Base-by-base conservation (phyloP, 2,329 filamentous ascomycete species). In the Botrytis galanthina region DNA sequence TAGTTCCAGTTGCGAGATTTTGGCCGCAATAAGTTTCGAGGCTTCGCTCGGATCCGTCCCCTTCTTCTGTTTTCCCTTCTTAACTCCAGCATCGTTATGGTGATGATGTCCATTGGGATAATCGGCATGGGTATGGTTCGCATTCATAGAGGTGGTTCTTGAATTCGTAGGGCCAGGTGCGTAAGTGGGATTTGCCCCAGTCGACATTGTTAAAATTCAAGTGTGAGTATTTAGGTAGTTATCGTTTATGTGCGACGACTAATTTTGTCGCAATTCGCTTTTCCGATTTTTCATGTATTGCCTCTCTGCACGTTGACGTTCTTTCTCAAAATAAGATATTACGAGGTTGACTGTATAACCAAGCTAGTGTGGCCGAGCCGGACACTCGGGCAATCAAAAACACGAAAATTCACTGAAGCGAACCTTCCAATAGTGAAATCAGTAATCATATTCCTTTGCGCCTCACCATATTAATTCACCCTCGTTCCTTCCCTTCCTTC, bases 1-100 rank as follows among this genome's bases (percentile, higher is more conserved):
- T 76, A 94, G 92, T 83, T 99, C 96, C 74, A 99, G 86, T 84
- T 98, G 96, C 35, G 94, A 95, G 81, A 99, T 98, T 81, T 97
- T 94, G 75, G 95, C 94, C 76, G 95, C 92, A 70, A 99, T 89
- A 76, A 98, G 88, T 83, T 97, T 97, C 75, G 94, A 94, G 64
- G 95, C 94, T 83, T 98, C 96, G 79, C 90, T 93, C 32, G 93
- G 92, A 81, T 97, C 95, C 76, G 93, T 85, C 66, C 88, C 86
- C 84, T 97, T 97, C 85, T 97, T 97, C 78, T 87, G 89, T 85
- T 97, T 97, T 73, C 87, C 89, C 84, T 96, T 96, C 85, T 94
- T 96, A 73, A 88, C 84, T 63, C 87, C 84, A 79, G 84, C 75
- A 82, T 84, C 82, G 76, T 79, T 82, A 77, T 80, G 83, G 81